phyloP scores from a whole-genome alignment of 495 filamentous ascomycete genomes.

The Tuber indicum region DNA sequence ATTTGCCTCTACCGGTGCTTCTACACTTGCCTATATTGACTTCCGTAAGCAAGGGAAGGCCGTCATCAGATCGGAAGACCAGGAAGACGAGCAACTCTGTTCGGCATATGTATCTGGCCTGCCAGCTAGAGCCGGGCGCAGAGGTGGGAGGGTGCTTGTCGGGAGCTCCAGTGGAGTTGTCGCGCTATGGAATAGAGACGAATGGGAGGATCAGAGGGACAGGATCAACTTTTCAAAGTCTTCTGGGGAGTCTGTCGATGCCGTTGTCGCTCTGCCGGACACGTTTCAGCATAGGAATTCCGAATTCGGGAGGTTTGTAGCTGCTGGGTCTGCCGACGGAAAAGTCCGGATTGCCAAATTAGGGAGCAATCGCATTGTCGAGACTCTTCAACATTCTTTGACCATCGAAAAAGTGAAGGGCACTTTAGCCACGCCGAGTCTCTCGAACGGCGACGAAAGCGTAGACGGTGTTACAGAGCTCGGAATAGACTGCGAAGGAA shows the following conservation, averaged over 20 bases:
- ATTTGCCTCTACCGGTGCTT: constrained; percentile 85
- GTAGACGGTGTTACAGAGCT: constrained; percentile 36
- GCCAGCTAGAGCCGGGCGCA: constrained; percentile 53
- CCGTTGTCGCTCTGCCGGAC: constrained; percentile 28
- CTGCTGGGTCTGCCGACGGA: constrained; percentile 35
- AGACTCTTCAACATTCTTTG: constrained; percentile 28
- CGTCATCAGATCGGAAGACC: constrained; percentile 78
- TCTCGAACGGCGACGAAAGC: background rate
- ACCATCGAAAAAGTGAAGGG: constrained; percentile 29
- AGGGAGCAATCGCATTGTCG: constrained; percentile 35
- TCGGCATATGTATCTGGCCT: constrained; percentile 64
- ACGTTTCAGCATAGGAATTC: constrained; percentile 16
- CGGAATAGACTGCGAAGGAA: constrained; percentile 36
- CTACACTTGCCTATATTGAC: constrained; percentile 82
- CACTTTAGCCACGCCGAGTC: background rate
- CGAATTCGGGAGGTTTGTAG: constrained; percentile 27
- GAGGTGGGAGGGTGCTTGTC: constrained; percentile 70
- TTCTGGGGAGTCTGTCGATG: constrained; percentile 37
- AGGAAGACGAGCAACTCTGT: constrained; percentile 84
- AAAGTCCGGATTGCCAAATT: constrained; percentile 37
- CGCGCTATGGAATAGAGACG: constrained; percentile 86
- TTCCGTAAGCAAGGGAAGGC: constrained; percentile 62
- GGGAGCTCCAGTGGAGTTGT: constrained; percentile 73
- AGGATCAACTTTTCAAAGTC: constrained; percentile 57
- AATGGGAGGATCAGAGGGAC: constrained; percentile 92